phyloP scores from a whole-genome alignment of 1,284 basidiomycete genomes.

The Cerrena zonata region DNA sequence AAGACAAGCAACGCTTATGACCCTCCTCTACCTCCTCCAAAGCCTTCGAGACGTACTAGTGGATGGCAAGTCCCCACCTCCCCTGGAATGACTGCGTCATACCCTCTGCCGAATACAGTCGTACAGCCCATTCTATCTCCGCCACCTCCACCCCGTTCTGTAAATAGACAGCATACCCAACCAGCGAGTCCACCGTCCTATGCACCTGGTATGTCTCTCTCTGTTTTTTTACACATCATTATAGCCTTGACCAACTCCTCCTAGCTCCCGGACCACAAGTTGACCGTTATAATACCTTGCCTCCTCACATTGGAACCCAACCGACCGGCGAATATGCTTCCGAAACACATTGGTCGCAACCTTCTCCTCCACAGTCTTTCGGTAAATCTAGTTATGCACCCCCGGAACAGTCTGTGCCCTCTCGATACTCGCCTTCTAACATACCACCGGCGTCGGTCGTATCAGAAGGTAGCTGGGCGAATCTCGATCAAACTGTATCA shows the following conservation, averaged over 20 bases:
- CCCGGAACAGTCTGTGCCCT: not conserved
- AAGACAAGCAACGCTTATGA: conserved; percentile 73
- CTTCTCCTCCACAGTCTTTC: not conserved
- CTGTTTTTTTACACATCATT: too few relatives aligned
- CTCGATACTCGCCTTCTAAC: not conserved
- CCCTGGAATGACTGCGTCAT: conserved; percentile 4
- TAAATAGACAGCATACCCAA: conserved; percentile 7
- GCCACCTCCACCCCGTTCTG: conserved; percentile 14
- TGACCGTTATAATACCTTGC: not conserved
- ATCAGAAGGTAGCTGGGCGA: too few relatives aligned
- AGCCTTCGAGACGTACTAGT: conserved; percentile 36
- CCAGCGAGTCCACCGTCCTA: not conserved
- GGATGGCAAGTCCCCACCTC: conserved; percentile 19
- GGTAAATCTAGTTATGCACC: not conserved
- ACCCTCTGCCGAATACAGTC: conserved; percentile 3
- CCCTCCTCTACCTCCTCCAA: conserved; percentile 62
- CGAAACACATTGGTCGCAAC: too few relatives aligned
- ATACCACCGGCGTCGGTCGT: not conserved
- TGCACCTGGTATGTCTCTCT: too few relatives aligned
- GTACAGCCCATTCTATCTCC: conserved; percentile 10
- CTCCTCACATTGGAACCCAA: not conserved
- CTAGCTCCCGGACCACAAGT: not conserved
- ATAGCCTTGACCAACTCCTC: not conserved
- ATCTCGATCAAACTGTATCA: too few relatives aligned
- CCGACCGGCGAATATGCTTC: too few relatives aligned